Evolutionary conservation across 2,329 filamentous ascomycete genomes (phyloP).

Genomic region (Chaetomium globosum): DNA sequence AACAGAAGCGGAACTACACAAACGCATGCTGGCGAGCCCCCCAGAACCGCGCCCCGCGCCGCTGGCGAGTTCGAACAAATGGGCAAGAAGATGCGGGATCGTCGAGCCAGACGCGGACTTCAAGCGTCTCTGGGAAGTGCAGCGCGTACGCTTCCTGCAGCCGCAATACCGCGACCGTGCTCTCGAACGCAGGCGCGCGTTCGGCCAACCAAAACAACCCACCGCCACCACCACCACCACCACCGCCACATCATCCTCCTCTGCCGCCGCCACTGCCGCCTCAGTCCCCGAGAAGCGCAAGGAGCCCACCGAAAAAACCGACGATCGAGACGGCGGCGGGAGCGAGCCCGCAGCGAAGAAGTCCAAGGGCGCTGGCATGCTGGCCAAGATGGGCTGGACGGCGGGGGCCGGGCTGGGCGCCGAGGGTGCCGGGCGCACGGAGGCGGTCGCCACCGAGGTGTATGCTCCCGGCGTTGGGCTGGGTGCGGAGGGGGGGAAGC

Average conservation of each 20-base stretch:
- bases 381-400: conserved; percentile 75
- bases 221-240: conserved; percentile 37
- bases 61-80: conserved; percentile 41
- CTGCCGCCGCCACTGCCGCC: conserved; percentile 34
- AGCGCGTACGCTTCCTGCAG: conserved; percentile 33
- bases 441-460: conserved; percentile 64
- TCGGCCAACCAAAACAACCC: conserved; percentile 63
- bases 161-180: conserved; percentile 66
- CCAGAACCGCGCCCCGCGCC: conserved; percentile 38
- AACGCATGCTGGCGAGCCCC: conserved; percentile 38
- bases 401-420: conserved; percentile 66
- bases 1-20: conserved; percentile 51
- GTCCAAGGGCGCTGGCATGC: conserved; percentile 67
- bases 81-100: conserved; percentile 39
- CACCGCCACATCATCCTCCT: conserved; percentile 32
- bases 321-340: conserved; percentile 20
- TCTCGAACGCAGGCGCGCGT: conserved; percentile 64
- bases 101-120: conserved; percentile 32
- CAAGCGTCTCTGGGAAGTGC: conserved; percentile 28
- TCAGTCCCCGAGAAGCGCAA: conserved; percentile 40
- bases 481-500: conserved; percentile 68
- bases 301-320: conserved; percentile 41
- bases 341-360: conserved; percentile 43
- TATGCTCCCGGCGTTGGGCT: conserved; percentile 71
- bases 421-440: conserved; percentile 62